phyloP scores from a whole-genome alignment of 1,139 yeast species.

The Candida sp. region DNA sequence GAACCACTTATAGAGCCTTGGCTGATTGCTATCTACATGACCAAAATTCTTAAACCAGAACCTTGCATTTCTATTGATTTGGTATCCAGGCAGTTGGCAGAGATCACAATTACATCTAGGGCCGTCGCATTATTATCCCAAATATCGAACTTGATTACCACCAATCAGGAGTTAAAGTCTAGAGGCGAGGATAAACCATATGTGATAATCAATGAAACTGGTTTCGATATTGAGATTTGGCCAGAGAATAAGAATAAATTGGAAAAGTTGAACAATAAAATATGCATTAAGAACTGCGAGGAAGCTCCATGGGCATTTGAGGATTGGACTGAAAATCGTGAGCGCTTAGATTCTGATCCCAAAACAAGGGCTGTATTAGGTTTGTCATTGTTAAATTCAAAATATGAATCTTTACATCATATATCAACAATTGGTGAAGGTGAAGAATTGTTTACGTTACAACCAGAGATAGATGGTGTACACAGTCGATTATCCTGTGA shows the following conservation, averaged over 20 bases:
- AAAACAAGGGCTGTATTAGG: conserved; percentile 60
- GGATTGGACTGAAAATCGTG: conserved; percentile 88
- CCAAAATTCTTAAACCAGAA: conserved; percentile 44
- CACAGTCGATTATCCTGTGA: conserved; percentile 78
- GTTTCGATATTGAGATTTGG: conserved; percentile 78
- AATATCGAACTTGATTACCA: conserved; percentile 53
- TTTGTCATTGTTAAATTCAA: conserved; percentile 52
- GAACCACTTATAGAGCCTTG: conserved; percentile 92
- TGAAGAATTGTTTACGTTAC: conserved; percentile 66
- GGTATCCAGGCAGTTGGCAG: conserved; percentile 72
- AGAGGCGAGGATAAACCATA: conserved; percentile 87
- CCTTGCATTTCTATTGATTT: conserved; percentile 56
- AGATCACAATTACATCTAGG: conserved; percentile 77
- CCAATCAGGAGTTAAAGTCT: conserved; percentile 53
- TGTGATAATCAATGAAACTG: conserved; percentile 79
- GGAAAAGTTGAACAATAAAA: conserved; percentile 13
- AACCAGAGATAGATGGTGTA: conserved; percentile 60
- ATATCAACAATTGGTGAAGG: conserved; percentile 82
- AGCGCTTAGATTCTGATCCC: conserved; percentile 66
- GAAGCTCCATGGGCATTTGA: conserved; percentile 87
- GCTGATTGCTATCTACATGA: conserved; percentile 74
- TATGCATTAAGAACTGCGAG: conserved; percentile 46
- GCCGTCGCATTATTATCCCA: conserved; percentile 77
- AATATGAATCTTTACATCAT: conserved; percentile 49
- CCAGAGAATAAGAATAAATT: conserved; percentile 35